Evolutionary conservation across 345 rosid species (phyloP).

Genomic region (Eucalyptus paniculata): DNA sequence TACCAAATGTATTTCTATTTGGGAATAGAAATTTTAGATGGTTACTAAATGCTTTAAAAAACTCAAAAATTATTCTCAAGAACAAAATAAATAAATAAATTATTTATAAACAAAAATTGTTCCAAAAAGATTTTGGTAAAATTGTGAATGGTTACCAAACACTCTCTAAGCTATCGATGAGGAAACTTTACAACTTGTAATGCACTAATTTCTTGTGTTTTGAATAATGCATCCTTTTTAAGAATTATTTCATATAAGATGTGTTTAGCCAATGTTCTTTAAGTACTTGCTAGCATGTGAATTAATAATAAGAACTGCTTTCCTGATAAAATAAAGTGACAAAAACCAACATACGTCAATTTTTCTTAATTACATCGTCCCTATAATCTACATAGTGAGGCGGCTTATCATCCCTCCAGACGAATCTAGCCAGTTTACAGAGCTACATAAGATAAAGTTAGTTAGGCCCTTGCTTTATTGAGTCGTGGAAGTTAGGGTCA

Average conservation of each 20-base stretch:
- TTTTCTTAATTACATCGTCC: background rate
- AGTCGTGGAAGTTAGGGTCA: background rate
- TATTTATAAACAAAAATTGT: no score
- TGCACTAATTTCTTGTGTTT: background rate
- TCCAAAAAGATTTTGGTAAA: no score
- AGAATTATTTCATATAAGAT: background rate
- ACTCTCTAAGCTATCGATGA: background rate
- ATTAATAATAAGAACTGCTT: background rate
- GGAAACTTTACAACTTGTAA: background rate
- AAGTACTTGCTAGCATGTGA: background rate
- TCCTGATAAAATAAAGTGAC: background rate
- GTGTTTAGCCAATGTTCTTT: background rate
- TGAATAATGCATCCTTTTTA: background rate
- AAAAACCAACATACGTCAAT: background rate
- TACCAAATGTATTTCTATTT: no score
- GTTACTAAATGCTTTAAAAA: no score
- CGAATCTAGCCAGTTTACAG: background rate
- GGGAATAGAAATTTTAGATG: fast-evolving
- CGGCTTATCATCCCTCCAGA: background rate
- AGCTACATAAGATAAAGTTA: background rate
- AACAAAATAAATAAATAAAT: no score
- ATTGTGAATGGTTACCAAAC: no score
- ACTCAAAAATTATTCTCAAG: fast-evolving
- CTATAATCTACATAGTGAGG: background rate
- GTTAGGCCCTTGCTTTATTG: background rate